Percentiles rank a stretch among this genome's conserved stretches.
phyloP scores from a whole-genome alignment of 768 basidiomycete genomes.

The Suillus occidentalis region DNA sequence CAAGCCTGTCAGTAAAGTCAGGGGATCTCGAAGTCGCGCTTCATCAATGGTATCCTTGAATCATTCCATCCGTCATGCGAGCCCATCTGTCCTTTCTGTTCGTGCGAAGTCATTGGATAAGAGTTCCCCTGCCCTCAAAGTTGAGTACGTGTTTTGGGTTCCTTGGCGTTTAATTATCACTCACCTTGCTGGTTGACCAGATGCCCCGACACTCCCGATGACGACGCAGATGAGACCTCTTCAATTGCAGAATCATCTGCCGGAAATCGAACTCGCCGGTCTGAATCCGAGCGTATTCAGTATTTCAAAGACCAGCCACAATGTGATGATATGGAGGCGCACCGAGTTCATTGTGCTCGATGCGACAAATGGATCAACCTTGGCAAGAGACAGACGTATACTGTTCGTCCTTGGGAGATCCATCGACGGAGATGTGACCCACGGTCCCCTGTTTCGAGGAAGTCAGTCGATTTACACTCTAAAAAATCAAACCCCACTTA shows the following conservation, averaged over 20 bases:
- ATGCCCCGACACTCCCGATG: constrained; percentile 15
- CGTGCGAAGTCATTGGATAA: constrained; percentile 7
- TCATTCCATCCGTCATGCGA: neutral
- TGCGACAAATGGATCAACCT: constrained; percentile 60
- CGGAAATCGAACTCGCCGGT: constrained; percentile 49
- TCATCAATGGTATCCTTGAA: constrained; percentile 13
- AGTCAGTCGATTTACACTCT: constrained; percentile 16
- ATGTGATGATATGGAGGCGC: constrained; percentile 55
- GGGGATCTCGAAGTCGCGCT: constrained; percentile 16
- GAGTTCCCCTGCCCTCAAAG: neutral
- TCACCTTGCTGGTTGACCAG: neutral
- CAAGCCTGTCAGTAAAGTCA: constrained; percentile 24
- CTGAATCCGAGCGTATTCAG: constrained; percentile 60
- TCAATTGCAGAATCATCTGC: constrained; percentile 56
- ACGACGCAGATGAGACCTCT: constrained; percentile 40
- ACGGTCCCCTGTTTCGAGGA: constrained; percentile 28
- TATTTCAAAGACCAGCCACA: constrained; percentile 64
- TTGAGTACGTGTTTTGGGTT: neutral
- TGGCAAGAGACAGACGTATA: constrained; percentile 54
- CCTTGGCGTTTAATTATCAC: neutral
- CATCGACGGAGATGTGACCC: constrained; percentile 58
- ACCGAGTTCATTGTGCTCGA: constrained; percentile 56
- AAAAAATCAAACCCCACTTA: neutral
- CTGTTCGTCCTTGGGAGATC: constrained; percentile 60
- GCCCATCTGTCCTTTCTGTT: constrained; percentile 2